Conservation (phyloP, 2,329 filamentous ascomycete species). For the Aspergillus versicolor region DNA sequence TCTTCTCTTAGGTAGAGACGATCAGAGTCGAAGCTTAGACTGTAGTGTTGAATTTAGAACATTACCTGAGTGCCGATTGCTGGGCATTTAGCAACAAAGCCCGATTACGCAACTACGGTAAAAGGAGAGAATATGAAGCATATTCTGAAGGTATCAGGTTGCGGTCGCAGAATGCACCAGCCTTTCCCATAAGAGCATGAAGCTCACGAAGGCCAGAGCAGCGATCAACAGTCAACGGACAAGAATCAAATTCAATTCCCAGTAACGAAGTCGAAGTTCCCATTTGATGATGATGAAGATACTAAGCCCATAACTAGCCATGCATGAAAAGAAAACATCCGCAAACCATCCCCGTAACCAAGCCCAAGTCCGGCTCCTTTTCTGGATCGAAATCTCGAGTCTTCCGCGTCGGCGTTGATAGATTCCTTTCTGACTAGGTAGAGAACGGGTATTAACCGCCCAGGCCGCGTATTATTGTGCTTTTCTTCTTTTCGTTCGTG, state of each 20-base stretch:
- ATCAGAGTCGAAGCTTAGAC: background rate
- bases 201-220: background rate
- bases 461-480: constrained; percentile 1
- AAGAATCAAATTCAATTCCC: constrained; percentile 4
- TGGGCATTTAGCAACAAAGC: background rate
- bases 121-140: background rate
- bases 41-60: background rate
- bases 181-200: background rate
- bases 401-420: constrained; percentile 8
- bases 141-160: background rate
- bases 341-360: constrained; percentile 7
- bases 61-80: background rate
- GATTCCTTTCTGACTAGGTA: constrained; percentile 7
- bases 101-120: background rate
- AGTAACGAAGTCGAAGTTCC: constrained; percentile 14
- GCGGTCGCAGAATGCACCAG: background rate
- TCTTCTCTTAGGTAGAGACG: background rate
- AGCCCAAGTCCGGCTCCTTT: constrained; percentile 11
- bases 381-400: constrained; percentile 13
- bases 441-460: constrained; percentile 4
- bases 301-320: constrained; percentile 15
- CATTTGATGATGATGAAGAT: constrained; percentile 17
- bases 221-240: background rate
- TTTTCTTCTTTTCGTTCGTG: constrained; percentile 13
- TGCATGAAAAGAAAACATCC: constrained; percentile 9